Evolutionary conservation across 129 eudicot species (phyloP).

Genomic region (Lonicera japonica): DNA sequence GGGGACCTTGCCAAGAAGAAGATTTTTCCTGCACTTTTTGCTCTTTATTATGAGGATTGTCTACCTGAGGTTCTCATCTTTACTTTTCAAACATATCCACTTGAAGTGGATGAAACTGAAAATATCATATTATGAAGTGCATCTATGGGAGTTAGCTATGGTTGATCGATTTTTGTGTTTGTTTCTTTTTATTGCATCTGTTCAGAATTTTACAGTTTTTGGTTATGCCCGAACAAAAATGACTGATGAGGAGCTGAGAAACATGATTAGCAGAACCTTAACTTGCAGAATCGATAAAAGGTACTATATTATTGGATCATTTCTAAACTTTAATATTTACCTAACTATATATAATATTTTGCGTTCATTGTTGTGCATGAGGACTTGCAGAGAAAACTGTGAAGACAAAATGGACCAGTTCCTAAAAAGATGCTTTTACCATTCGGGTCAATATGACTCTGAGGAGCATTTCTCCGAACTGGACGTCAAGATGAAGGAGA

Average conservation of each 20-base stretch:
- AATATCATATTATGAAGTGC: not conserved
- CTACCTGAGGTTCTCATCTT: conserved; percentile 63
- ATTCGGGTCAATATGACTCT: conserved; percentile 75
- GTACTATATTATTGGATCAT: conserved; percentile 13
- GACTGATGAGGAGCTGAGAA: conserved; percentile 80
- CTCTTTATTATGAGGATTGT: conserved; percentile 74
- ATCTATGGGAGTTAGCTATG: not conserved
- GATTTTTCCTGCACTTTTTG: conserved; percentile 86
- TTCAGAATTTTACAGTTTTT: conserved; percentile 67
- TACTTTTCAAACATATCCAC: not conserved
- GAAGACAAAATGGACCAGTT: conserved; percentile 76
- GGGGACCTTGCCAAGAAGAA: conserved; percentile 97
- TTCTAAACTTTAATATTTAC: not conserved
- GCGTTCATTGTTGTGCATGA: not conserved
- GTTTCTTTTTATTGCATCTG: not conserved
- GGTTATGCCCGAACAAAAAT: conserved; percentile 84
- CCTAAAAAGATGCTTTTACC: conserved; percentile 77
- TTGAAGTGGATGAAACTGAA: not conserved
- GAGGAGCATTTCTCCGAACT: conserved; percentile 67
- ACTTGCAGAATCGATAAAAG: conserved; percentile 87
- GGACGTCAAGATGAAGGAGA: conserved; percentile 52
- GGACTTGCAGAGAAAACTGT: conserved; percentile 65
- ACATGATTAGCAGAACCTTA: conserved; percentile 70
- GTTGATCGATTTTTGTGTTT: not conserved
- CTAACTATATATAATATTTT: not conserved